Percentiles rank a stretch among this genome's conserved stretches.
Conservation (phyloP, 2,329 filamentous ascomycete genomes). For the Ceratocystis ficicola region DNA sequence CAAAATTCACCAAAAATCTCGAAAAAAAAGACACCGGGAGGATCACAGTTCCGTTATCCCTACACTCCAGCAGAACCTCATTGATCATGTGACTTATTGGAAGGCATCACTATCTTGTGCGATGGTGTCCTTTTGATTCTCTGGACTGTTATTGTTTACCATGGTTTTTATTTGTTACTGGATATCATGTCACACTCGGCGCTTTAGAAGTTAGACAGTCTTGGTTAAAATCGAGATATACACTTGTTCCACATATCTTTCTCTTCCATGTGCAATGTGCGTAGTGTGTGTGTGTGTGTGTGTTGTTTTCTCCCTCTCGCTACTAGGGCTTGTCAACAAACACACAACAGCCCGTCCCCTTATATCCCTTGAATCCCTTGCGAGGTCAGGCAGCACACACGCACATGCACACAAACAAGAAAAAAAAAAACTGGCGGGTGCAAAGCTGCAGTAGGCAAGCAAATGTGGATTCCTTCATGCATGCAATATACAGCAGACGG, state of each 20-base stretch:
- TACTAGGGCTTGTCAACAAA: background rate
- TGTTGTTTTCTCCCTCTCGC: background rate
- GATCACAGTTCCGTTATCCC: constrained; percentile 7
- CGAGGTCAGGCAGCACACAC: background rate
- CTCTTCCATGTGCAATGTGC: background rate
- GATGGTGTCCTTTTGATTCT: constrained; percentile 5
- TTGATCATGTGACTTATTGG: background rate
- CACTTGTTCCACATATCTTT: background rate
- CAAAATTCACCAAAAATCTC: background rate
- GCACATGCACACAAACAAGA: background rate
- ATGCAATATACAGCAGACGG: background rate
- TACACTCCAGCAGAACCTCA: constrained; percentile 6
- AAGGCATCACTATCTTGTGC: background rate
- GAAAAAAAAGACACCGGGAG: constrained; percentile 9
- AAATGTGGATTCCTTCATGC: background rate
- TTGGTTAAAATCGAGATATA: background rate
- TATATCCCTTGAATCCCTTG: background rate
- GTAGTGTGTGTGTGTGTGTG: background rate
- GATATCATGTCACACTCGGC: background rate
- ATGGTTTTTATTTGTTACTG: background rate
- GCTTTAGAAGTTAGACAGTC: background rate
- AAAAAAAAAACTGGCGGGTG: background rate
- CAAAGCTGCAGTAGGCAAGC: background rate
- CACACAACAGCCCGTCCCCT: background rate
- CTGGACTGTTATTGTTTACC: background rate